Evolutionary conservation across 208 protist genomes (phyloP).

Genomic region (Leishmania guyanensis): DNA sequence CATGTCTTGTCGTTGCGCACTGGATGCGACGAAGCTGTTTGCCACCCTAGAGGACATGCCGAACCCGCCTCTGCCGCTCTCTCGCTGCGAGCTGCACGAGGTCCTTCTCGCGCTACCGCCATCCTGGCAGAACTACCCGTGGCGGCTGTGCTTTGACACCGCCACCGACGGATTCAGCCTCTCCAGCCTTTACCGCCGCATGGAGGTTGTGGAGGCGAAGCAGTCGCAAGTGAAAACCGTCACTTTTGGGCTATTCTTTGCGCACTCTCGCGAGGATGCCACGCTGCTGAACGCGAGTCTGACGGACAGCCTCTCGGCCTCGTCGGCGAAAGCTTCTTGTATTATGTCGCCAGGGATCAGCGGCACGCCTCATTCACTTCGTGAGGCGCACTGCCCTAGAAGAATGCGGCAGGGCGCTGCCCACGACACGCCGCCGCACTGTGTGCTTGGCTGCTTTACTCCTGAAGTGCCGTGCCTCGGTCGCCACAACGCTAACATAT

Average conservation of each 20-base stretch:
- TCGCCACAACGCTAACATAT: conserved; percentile 39
- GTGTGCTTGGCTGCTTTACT: conserved; percentile 67
- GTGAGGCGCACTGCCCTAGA: not conserved
- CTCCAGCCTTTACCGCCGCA: conserved; percentile 49
- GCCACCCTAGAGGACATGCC: conserved; percentile 16
- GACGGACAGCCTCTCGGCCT: not conserved
- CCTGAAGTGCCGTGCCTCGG: conserved; percentile 49
- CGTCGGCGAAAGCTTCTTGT: not conserved
- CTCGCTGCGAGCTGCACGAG: conserved; percentile 58
- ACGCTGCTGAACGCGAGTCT: not conserved
- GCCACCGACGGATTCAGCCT: conserved; percentile 59
- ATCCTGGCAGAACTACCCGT: conserved; percentile 52
- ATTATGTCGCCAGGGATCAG: not conserved
- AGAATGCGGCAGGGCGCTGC: not conserved
- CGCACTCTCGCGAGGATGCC: conserved; percentile 17
- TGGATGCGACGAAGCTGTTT: conserved; percentile 29
- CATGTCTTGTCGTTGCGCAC: conserved; percentile 17
- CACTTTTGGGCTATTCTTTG: conserved; percentile 51
- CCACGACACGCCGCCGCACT: not conserved
- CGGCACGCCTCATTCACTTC: not conserved
- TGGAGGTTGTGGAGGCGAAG: conserved; percentile 40
- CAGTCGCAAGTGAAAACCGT: conserved; percentile 22
- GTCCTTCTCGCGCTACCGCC: conserved; percentile 44
- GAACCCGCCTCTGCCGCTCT: conserved; percentile 32
- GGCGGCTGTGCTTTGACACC: conserved; percentile 62